Evolutionary conservation across 441 rosid genomes (phyloP).

Genomic region (Pelargonium myrrhifolium): DNA sequence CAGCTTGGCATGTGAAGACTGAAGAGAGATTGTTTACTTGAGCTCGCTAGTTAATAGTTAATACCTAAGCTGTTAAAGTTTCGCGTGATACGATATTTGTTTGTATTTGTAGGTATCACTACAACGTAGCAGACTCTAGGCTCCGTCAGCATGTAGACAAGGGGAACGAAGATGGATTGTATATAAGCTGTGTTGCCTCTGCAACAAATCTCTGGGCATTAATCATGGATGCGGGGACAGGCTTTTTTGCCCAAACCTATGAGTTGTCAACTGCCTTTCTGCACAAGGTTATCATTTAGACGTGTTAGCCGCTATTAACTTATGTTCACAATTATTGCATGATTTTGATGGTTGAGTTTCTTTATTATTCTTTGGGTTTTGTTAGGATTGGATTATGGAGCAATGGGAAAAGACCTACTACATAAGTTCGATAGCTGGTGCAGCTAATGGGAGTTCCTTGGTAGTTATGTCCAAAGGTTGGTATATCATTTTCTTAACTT

Average conservation of each 20-base stretch:
- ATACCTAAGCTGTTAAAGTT: neutral
- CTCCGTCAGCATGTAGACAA: conserved; percentile 42
- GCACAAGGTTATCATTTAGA: conserved; percentile 29
- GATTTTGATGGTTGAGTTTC: neutral
- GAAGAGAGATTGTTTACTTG: neutral
- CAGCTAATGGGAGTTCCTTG: conserved; percentile 83
- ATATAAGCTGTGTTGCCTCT: conserved; percentile 47
- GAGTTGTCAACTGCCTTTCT: conserved; percentile 36
- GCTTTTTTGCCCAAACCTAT: conserved; percentile 43
- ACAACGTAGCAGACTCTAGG: conserved; percentile 42
- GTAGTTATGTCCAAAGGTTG: conserved; percentile 99
- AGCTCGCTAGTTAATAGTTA: neutral
- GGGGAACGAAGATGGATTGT: conserved; percentile 48
- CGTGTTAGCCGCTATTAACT: neutral
- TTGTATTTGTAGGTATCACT: conserved; percentile 36
- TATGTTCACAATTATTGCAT: neutral
- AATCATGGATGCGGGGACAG: conserved; percentile 56
- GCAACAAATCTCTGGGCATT: conserved; percentile 51
- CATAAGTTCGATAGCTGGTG: conserved; percentile 92
- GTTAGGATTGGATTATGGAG: conserved; percentile 98
- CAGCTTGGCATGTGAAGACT: neutral
- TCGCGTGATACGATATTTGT: neutral
- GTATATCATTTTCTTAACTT: neutral
- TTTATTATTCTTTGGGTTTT: neutral
- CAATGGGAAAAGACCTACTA: conserved; percentile 98